These are phyloP conservation scores for Clavispora santaluciae DNA, from an alignment of 805 yeast species.

Conservation along the genomic window DNA sequence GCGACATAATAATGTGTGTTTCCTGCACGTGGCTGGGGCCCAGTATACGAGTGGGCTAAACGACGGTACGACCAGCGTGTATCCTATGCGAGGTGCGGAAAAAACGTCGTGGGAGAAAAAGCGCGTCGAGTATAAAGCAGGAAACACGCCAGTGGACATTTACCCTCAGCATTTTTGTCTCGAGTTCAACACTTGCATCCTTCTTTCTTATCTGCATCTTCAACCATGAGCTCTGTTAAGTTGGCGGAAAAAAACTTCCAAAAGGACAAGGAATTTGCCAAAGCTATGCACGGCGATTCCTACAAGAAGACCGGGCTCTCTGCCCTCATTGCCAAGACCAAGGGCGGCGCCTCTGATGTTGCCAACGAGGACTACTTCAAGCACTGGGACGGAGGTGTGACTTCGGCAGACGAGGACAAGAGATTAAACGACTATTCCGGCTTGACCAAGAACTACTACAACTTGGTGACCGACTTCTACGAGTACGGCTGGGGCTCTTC, in stretches of 20 bases:
- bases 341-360: conserved; percentile 60
- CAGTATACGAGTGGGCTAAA: conserved; percentile 5
- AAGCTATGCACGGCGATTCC: conserved; percentile 80
- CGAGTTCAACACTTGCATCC: conserved; percentile 14
- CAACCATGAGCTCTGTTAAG: conserved; percentile 17
- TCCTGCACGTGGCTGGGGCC: too few species aligned
- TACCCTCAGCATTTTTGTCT: conserved; percentile 1
- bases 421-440: conserved; percentile 84
- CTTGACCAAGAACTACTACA: conserved; percentile 92
- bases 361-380: conserved; percentile 90
- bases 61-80: conserved; percentile 15
- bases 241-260: conserved; percentile 49
- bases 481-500: conserved; percentile 99
- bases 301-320: conserved; percentile 64
- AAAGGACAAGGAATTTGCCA: conserved; percentile 69
- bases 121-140: conserved; percentile 1
- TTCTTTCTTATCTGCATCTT: neutral
- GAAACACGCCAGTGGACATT: neutral
- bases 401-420: conserved; percentile 61
- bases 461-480: conserved; percentile 94
- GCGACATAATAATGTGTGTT: too few species aligned
- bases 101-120: conserved; percentile 1
- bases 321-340: conserved; percentile 75
- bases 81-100: conserved; percentile 4
- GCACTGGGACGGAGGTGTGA: conserved; percentile 94